phyloP scores from a whole-genome alignment of 805 yeast genomes.

The Clavispora fructus region DNA sequence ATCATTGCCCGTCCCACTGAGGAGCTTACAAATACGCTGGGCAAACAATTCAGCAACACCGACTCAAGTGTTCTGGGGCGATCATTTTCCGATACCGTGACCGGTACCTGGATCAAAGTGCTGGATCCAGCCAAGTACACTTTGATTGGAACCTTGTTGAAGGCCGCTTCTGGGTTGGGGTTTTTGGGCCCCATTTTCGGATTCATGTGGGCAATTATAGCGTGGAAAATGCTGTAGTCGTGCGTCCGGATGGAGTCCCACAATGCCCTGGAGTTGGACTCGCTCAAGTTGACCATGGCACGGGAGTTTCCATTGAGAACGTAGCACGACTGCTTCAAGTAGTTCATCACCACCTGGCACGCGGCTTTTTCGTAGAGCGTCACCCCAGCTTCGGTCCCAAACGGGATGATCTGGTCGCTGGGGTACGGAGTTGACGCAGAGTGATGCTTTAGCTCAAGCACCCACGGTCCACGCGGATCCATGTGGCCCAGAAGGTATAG shows the following conservation, averaged over 20 bases:
- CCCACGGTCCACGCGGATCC: constrained; percentile 44
- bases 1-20: constrained; percentile 15
- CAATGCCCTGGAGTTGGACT: constrained; percentile 49
- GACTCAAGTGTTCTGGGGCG: constrained; percentile 9
- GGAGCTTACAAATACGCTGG: constrained; percentile 6
- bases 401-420: constrained; percentile 26
- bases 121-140: constrained; percentile 38
- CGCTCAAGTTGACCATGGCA: constrained; percentile 71
- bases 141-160: constrained; percentile 44
- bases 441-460: constrained; percentile 20
- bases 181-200: constrained; percentile 11
- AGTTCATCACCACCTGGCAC: constrained; percentile 63
- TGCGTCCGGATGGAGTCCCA: constrained; percentile 48
- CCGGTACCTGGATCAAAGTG: constrained; percentile 28
- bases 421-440: constrained; percentile 20
- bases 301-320: constrained; percentile 74
- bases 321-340: constrained; percentile 75
- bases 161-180: constrained; percentile 2
- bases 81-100: constrained; percentile 11
- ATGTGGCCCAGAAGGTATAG: constrained; percentile 35
- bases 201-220: constrained; percentile 14
- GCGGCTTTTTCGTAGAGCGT: constrained; percentile 27
- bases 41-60: constrained; percentile 10
- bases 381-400: constrained; percentile 7
- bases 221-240: constrained; percentile 23